Conservation (phyloP, 1,284 basidiomycete species). For the Apiotrichum domesticum region DNA sequence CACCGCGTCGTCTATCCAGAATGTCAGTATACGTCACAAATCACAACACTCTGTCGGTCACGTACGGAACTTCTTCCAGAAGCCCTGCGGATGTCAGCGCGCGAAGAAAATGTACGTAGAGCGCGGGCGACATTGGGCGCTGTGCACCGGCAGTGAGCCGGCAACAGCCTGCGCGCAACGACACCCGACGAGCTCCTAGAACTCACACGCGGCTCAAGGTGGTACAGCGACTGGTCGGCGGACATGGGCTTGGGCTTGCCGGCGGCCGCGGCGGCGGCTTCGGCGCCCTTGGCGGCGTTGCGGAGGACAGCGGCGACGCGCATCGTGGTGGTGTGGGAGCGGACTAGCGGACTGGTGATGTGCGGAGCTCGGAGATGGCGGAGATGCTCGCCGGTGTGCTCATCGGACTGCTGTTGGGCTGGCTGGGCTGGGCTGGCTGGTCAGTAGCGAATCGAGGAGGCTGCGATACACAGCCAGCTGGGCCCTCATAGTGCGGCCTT, state of each 20-base stretch:
- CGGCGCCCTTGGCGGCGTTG: constrained; percentile 28
- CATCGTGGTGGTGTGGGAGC: constrained; percentile 7
- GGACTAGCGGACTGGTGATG: background rate
- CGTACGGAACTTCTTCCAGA: constrained; percentile 92
- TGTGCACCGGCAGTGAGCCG: too few relatives aligned
- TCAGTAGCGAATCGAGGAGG: background rate
- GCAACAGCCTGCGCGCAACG: background rate
- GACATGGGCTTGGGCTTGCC: constrained; percentile 44
- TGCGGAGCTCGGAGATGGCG: background rate
- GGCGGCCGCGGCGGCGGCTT: constrained; percentile 24
- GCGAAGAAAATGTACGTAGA: too few relatives aligned
- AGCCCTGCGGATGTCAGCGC: constrained; percentile 49
- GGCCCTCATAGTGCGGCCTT: too few relatives aligned
- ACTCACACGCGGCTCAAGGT: constrained; percentile 66
- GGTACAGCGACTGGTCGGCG: constrained; percentile 79
- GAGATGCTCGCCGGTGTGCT: background rate
- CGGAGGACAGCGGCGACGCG: constrained; percentile 26
- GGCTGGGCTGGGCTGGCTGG: background rate
- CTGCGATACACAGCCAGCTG: background rate
- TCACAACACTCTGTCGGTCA: constrained; percentile 12
- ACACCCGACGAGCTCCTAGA: background rate
- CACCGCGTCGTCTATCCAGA: constrained; percentile 62
- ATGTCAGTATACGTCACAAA: background rate
- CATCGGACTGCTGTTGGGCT: background rate
- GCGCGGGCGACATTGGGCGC: background rate